A percentile compares a stretch with the other conserved stretches of the same genome.
These are phyloP conservation scores for Apiospora hydei DNA, from an alignment of 2,329 filamentous ascomycete genomes.

Conservation along the genomic window DNA sequence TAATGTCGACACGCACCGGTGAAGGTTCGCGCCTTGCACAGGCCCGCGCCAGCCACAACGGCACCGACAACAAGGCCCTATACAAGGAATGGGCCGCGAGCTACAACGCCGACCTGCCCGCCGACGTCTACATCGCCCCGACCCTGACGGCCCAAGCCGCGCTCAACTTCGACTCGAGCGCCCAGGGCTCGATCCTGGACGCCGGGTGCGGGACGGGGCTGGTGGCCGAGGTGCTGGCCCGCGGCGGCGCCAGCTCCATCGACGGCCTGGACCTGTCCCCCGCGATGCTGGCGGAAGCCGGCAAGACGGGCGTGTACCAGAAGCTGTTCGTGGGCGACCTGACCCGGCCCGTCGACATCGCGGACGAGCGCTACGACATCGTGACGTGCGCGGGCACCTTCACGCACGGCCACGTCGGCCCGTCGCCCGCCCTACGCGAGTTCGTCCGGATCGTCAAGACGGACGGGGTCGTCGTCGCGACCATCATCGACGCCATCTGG, in stretches of 20 bases:
- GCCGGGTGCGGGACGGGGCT: conserved; percentile 65
- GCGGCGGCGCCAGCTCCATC: conserved; percentile 51
- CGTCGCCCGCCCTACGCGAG: conserved; percentile 53
- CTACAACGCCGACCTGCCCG: conserved; percentile 45
- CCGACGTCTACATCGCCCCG: conserved; percentile 54
- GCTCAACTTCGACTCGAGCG: conserved; percentile 38
- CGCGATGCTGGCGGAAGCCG: conserved; percentile 61
- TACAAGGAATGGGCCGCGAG: conserved; percentile 47
- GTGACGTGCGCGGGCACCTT: conserved; percentile 63
- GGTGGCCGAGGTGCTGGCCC: conserved; percentile 55
- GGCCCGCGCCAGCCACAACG: conserved; percentile 8
- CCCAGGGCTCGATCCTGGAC: conserved; percentile 52
- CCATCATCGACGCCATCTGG: conserved; percentile 59
- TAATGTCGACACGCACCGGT: neutral
- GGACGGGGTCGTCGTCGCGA: conserved; percentile 57
- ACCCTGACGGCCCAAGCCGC: conserved; percentile 45
- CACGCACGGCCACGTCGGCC: conserved; percentile 62
- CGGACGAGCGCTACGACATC: conserved; percentile 54
- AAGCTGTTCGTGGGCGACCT: conserved; percentile 54
- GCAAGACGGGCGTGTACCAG: conserved; percentile 55
- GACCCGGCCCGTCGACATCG: conserved; percentile 48
- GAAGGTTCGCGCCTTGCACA: neutral
- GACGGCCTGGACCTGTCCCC: conserved; percentile 61
- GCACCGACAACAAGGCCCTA: conserved; percentile 29
- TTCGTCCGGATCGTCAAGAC: conserved; percentile 56